phyloP scores from a whole-genome alignment of 2,329 filamentous ascomycete genomes.

The Exophiala sp. region DNA sequence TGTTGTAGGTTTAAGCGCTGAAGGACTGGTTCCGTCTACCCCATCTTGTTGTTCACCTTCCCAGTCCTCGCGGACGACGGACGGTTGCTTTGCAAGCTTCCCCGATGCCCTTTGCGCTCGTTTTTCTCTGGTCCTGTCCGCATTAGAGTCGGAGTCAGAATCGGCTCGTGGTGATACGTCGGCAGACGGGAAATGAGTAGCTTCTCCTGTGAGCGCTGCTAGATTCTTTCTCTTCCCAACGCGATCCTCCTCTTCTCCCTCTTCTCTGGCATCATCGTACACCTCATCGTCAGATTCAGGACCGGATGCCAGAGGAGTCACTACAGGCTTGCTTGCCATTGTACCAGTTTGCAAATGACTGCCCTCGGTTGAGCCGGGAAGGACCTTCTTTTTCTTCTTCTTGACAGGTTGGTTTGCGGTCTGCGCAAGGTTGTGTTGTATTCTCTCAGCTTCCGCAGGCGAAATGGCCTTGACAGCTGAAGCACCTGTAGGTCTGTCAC shows the following conservation, averaged over 20 bases:
- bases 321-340: constrained; percentile 28
- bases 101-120: constrained; percentile 29
- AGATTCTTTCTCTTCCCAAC: constrained; percentile 29
- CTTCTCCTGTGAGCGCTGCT: constrained; percentile 7
- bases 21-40: constrained; percentile 22
- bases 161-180: constrained; percentile 20
- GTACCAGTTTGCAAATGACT: constrained; percentile 30
- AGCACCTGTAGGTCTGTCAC: constrained; percentile 6
- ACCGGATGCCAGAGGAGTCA: constrained; percentile 34
- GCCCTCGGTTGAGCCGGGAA: constrained; percentile 29
- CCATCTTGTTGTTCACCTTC: constrained; percentile 37
- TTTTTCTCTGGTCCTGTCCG: constrained; percentile 25
- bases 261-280: neutral
- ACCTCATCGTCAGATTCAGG: constrained; percentile 7
- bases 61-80: constrained; percentile 41
- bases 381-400: constrained; percentile 30
- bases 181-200: constrained; percentile 12
- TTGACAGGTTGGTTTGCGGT: constrained; percentile 31
- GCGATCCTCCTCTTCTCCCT: constrained; percentile 16
- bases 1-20: constrained; percentile 2
- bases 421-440: constrained; percentile 29
- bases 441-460: constrained; percentile 26
- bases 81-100: constrained; percentile 36
- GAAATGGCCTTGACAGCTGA: constrained; percentile 24
- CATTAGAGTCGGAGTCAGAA: constrained; percentile 32